Base-by-base conservation (phyloP, 1,284 basidiomycete genomes). In the Trichosporon faecale region DNA sequence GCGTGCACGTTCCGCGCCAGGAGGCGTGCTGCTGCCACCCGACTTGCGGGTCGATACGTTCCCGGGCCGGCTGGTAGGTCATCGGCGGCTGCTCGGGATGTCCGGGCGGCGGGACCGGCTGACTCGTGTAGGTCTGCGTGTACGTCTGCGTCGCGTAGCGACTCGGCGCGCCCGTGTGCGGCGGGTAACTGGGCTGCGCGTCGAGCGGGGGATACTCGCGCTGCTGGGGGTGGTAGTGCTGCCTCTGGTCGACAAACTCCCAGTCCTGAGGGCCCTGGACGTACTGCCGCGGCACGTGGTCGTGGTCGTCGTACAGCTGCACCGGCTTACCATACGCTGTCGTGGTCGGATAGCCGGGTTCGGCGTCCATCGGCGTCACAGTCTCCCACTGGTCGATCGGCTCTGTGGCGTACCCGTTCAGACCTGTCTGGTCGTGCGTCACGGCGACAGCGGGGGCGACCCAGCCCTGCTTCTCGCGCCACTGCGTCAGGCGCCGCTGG, bases 401-500 rank as follows among this genome's bases (percentile, higher is more conserved):
- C 29, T 61, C 57, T 6, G 57, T 23, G 55, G 4, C 18, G 49
- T 52, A 52, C 21, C 21, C 23, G 49, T 52, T 52, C 25, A 60
- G 55, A 14, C 55, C 55, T 2, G 55, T n/a, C 55, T 31, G 55
- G 55, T 60, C 55, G 55, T 60, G 55, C 55, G 29, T 31, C 14
- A 55, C 52, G 4, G 55, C 27, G 27, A 27, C 55, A 3, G 55
- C 12, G 8, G 25, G 55, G 12, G 55, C 55, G 25, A 31, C 27
- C 57, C 57, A 61, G 2, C 57, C 57, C 57, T 64, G 52, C 68
- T 66, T 21, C 55, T 67, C 52, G 69, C 84, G 82, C 82, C 82
- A 84, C 66, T 71, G 66, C 9, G 81, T 83, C 40, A 83, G 70
- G 16, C 79, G 76, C 16, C 82, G 77, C 74, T 84, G 80, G 76